Percentiles rank a stretch among this genome's conserved stretches.
phyloP scores from a whole-genome alignment of 2,329 filamentous ascomycete genomes.

The Claviceps sp. region DNA sequence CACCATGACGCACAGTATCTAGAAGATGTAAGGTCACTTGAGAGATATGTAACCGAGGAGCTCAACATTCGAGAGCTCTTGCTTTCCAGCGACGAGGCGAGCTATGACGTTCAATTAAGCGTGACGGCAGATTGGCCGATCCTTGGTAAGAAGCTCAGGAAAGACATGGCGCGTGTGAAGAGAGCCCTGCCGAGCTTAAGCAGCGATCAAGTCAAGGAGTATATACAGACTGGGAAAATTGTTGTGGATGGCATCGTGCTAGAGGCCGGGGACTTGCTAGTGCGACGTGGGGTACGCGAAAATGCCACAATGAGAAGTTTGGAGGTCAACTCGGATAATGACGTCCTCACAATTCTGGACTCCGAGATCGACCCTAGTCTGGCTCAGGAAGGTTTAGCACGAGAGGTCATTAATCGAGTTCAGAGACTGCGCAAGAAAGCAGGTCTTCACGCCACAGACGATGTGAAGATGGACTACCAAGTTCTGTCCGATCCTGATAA shows the following conservation, averaged over 20 bases:
- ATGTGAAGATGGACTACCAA: slow-evolving; percentile 87
- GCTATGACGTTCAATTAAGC: slow-evolving; percentile 86
- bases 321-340: slow-evolving; percentile 78
- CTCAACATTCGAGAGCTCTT: slow-evolving; percentile 80
- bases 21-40: slow-evolving; percentile 71
- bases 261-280: slow-evolving; percentile 61
- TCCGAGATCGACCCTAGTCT: slow-evolving; percentile 70
- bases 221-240: slow-evolving; percentile 60
- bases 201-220: slow-evolving; percentile 69
- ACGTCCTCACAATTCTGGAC: slow-evolving; percentile 87
- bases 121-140: slow-evolving; percentile 86
- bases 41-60: slow-evolving; percentile 84
- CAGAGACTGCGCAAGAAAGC: slow-evolving; percentile 91
- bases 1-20: slow-evolving; percentile 73
- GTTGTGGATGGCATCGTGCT: slow-evolving; percentile 77
- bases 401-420: slow-evolving; percentile 87
- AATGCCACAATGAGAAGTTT: slow-evolving; percentile 57
- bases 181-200: slow-evolving; percentile 71
- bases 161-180: slow-evolving; percentile 83
- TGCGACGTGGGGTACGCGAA: slow-evolving; percentile 67
- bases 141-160: slow-evolving; percentile 93
- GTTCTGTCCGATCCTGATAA: slow-evolving; percentile 68
- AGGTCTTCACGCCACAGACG: slow-evolving; percentile 78
- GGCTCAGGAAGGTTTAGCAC: slow-evolving; percentile 73
- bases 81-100: slow-evolving; percentile 72